These are phyloP conservation scores for Cryphonectria naterciae DNA, from an alignment of 2,329 filamentous ascomycete species.

Conservation along the genomic window DNA sequence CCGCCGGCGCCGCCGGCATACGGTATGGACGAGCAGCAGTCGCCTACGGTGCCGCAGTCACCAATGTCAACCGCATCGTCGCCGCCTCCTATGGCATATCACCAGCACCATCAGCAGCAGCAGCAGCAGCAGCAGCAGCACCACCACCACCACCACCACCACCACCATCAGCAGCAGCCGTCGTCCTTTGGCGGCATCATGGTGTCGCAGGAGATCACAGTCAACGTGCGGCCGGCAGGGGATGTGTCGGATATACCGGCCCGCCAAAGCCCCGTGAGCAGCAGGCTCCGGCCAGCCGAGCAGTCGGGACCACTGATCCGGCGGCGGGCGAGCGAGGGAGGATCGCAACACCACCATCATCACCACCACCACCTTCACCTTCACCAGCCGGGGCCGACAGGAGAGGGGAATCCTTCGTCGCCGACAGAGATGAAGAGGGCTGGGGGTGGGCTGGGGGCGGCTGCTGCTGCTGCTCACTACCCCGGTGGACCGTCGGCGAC, in stretches of 20 bases:
- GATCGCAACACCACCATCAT: neutral
- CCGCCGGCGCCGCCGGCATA: conserved; percentile 19
- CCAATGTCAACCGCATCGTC: conserved; percentile 14
- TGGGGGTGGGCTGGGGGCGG: neutral
- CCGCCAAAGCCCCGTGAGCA: conserved; percentile 32
- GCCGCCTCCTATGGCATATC: neutral
- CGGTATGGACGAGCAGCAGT: conserved; percentile 17
- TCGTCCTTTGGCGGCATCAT: conserved; percentile 59
- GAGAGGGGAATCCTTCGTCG: neutral
- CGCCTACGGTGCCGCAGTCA: conserved; percentile 4
- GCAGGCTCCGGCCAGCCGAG: conserved; percentile 20
- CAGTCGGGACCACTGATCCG: conserved; percentile 20
- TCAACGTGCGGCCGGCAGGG: conserved; percentile 47
- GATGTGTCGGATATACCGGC: conserved; percentile 29
- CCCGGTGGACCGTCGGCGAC: conserved; percentile 6
- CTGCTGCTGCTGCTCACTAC: neutral
- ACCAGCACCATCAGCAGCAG: conserved; percentile 7
- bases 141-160: neutral
- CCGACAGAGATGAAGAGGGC: conserved; percentile 8
- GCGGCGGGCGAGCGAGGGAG: conserved; percentile 25
- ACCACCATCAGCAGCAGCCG: conserved; percentile 19
- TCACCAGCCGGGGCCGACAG: neutral
- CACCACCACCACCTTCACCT: neutral
- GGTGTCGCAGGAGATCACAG: conserved; percentile 64
- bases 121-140: conserved; percentile 5